Conservation (phyloP, 306 rosid genomes). For the Rosa rugosa region DNA sequence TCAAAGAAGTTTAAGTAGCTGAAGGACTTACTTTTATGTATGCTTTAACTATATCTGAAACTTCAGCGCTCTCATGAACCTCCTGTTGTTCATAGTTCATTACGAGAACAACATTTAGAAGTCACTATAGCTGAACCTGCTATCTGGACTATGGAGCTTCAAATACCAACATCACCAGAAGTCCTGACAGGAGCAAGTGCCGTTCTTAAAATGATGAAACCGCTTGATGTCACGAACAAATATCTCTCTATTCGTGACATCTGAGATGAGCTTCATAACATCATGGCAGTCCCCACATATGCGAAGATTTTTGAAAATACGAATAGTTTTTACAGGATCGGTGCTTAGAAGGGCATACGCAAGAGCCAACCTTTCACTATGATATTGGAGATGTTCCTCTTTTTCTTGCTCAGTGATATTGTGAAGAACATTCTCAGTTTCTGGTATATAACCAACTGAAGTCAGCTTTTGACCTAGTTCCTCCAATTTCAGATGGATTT, state of each 20-base stretch:
- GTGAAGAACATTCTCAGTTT: constrained; percentile 35
- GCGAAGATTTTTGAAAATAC: constrained; percentile 40
- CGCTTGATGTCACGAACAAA: constrained; percentile 34
- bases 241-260: constrained; percentile 28
- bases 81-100: background rate
- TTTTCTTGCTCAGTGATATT: constrained; percentile 33
- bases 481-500: constrained; percentile 32
- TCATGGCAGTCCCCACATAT: constrained; percentile 40
- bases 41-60: background rate
- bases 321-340: constrained; percentile 20
- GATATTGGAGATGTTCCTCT: constrained; percentile 32
- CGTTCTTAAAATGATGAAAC: constrained; percentile 38
- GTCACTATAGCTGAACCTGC: background rate
- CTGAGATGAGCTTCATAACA: constrained; percentile 34
- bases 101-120: background rate
- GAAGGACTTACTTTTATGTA: constrained; percentile 41
- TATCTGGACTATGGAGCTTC: background rate
- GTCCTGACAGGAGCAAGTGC: constrained; percentile 37
- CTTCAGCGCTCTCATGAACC: background rate
- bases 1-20: constrained; percentile 15
- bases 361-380: constrained; percentile 44
- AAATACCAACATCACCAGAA: constrained; percentile 26
- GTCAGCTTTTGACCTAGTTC: constrained; percentile 28
- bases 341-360: constrained; percentile 34
- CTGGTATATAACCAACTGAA: constrained; percentile 25